Conservation (phyloP, 1,284 basidiomycete genomes). For the Moesziomyces parantarcticus region DNA sequence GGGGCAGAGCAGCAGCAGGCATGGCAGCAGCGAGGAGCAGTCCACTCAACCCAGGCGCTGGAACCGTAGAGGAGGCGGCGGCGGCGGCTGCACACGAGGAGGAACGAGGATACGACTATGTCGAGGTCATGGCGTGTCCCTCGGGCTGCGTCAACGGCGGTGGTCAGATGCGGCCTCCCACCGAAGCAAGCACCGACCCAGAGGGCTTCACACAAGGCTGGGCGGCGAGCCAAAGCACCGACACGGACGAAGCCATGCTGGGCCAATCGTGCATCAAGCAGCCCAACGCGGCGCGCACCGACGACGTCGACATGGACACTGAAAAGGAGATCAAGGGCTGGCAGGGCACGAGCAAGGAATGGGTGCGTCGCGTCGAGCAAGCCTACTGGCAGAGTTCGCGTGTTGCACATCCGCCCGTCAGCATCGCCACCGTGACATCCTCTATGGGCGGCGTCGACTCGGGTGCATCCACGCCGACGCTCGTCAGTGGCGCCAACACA, state of each 20-base stretch:
- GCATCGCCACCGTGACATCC: conserved; percentile 11
- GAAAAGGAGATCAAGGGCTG: conserved; percentile 54
- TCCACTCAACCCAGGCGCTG: conserved; percentile 25
- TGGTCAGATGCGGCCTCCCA: conserved; percentile 75
- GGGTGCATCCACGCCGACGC: conserved; percentile 32
- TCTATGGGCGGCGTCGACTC: conserved; percentile 6
- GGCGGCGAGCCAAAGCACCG: conserved; percentile 18
- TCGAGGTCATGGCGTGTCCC: conserved; percentile 99
- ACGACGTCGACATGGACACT: conserved; percentile 27
- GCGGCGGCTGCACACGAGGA: conserved; percentile 48
- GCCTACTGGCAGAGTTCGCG: conserved; percentile 63
- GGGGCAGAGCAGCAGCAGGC: conserved; percentile 71
- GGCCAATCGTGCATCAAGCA: conserved; percentile 48
- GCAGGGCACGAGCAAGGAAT: conserved; percentile 65
- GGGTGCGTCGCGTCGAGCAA: conserved; percentile 63
- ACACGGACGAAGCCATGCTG: conserved; percentile 69
- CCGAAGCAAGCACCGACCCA: conserved; percentile 22
- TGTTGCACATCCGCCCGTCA: conserved; percentile 41
- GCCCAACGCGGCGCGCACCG: conserved; percentile 71
- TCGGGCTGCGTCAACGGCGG: conserved; percentile 97
- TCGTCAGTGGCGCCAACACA: conserved; percentile 31
- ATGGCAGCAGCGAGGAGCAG: conserved; percentile 54
- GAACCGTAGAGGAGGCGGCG: not conserved
- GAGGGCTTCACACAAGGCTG: conserved; percentile 37
- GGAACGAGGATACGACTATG: conserved; percentile 85